Evolutionary conservation across 495 filamentous ascomycete genomes (phyloP).

Genomic region (Tuber umbilicatum): DNA sequence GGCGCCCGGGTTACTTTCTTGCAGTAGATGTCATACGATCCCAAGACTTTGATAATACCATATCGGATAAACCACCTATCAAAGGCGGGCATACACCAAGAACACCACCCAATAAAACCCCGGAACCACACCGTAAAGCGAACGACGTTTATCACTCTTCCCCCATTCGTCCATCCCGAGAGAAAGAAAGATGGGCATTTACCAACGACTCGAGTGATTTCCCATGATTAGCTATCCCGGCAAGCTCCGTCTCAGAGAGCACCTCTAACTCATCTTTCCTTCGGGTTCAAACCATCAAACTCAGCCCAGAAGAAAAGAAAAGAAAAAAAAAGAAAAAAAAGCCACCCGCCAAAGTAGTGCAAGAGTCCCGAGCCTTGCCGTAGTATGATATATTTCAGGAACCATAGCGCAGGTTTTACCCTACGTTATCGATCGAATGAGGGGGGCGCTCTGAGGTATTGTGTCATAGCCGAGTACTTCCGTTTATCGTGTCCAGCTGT

Average conservation of each 20-base stretch:
- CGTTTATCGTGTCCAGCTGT: background rate
- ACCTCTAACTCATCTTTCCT: background rate
- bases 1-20: too few species aligned
- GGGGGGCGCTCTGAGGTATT: background rate
- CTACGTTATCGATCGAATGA: background rate
- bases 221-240: background rate
- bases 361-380: background rate
- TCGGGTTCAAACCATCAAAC: background rate
- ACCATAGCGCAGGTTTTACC: background rate
- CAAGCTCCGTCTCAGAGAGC: background rate
- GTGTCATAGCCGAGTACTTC: background rate
- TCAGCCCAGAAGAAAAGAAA: background rate
- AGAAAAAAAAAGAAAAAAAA: background rate
- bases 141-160: background rate
- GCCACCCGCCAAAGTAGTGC: background rate
- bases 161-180: too few species aligned
- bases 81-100: background rate
- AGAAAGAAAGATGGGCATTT: background rate
- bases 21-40: too few species aligned
- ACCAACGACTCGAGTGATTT: background rate
- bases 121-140: background rate
- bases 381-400: background rate
- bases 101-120: background rate
- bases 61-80: too few species aligned
- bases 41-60: too few species aligned